Conservation (phyloP, 352 stramenopile species). For the Pythium graminicola region DNA sequence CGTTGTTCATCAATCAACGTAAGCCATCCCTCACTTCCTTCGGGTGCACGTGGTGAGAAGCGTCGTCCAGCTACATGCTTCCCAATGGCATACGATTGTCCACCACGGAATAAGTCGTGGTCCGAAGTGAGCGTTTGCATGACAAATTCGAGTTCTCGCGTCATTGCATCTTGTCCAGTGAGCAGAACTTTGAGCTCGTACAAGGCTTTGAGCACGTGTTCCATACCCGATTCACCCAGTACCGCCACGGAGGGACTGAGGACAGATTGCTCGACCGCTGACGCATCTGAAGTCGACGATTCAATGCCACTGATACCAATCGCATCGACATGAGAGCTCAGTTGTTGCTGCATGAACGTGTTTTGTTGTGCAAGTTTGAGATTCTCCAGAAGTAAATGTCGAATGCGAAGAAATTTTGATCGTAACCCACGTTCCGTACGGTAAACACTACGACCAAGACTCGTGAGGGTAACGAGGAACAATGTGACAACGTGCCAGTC, state of each 20-base stretch:
- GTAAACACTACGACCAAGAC: constrained; percentile 39
- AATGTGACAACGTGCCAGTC: constrained; percentile 51
- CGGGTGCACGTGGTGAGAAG: constrained; percentile 13
- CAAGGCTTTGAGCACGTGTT: constrained; percentile 60
- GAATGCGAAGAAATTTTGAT: constrained; percentile 45
- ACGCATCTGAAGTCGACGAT: constrained; percentile 6
- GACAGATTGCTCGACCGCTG: constrained; percentile 11
- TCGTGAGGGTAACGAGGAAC: constrained; percentile 30
- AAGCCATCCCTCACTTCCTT: constrained; percentile 38
- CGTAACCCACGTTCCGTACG: constrained; percentile 34
- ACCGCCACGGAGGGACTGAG: constrained; percentile 13
- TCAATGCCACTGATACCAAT: constrained; percentile 38
- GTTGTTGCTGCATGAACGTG: constrained; percentile 55
- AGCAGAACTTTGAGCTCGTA: constrained; percentile 40
- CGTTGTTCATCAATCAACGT: constrained; percentile 45
- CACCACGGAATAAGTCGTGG: constrained; percentile 48
- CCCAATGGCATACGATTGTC: too few species aligned
- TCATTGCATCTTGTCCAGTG: constrained; percentile 31
- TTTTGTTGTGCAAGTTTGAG: constrained; percentile 54
- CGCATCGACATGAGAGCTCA: constrained; percentile 54
- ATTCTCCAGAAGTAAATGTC: constrained; percentile 59
- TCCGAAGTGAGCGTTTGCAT: constrained; percentile 60
- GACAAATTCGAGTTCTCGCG: constrained; percentile 51
- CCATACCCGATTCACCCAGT: constrained; percentile 66
- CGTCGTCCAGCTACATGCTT: too few species aligned